Conservation (phyloP, 345 rosid genomes). For the Theobroma cacao region DNA sequence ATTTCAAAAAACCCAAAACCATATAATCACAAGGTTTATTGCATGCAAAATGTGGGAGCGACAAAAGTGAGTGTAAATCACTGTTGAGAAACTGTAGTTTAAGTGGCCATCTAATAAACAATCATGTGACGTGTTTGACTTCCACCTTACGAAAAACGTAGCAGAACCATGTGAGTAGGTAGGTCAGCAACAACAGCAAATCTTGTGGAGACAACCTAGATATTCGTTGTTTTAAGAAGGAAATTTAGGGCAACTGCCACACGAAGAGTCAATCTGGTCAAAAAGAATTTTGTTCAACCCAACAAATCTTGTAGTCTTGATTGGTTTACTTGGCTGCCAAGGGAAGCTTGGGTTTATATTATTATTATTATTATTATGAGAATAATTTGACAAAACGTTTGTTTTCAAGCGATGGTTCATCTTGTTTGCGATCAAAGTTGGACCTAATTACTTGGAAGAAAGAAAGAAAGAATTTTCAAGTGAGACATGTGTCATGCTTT, state of each 20-base stretch:
- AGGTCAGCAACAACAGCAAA: neutral
- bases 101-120: neutral
- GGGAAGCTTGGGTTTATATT: neutral
- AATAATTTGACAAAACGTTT: neutral
- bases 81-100: neutral
- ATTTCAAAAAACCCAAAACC: too few relatives aligned
- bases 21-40: too few relatives aligned
- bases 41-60: too few relatives aligned
- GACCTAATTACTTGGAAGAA: conserved; percentile 1
- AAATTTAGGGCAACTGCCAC: neutral
- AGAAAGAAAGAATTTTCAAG: neutral
- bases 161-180: neutral
- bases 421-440: neutral
- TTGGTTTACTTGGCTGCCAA: neutral
- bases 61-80: neutral
- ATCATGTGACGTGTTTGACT: neutral
- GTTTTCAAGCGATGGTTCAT: neutral
- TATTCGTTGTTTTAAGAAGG: neutral
- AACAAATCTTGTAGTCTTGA: neutral
- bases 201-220: neutral
- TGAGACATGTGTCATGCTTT: neutral
- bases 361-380: neutral
- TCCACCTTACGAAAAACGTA: neutral
- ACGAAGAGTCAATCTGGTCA: neutral
- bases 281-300: neutral